Percentiles rank a stretch among this genome's conserved stretches.
Conservation (phyloP, 371 early-diverging fungal genomes). For the Cokeromyces recurvatus region DNA sequence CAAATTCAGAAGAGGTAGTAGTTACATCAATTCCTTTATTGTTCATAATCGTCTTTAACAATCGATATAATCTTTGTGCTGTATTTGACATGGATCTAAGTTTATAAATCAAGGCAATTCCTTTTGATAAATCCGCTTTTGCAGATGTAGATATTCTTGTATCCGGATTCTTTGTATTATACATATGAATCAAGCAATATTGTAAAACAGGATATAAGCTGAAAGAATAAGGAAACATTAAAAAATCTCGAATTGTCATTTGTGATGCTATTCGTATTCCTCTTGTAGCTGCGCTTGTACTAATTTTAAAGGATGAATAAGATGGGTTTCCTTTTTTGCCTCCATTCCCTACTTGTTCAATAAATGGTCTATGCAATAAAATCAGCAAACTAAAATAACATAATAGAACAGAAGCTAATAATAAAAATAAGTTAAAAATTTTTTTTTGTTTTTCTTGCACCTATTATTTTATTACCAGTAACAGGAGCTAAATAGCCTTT, state of each 20-base stretch:
- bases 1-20: constrained; percentile 8
- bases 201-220: constrained; percentile 42
- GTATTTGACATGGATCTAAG: constrained; percentile 30
- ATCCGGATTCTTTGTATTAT: constrained; percentile 38
- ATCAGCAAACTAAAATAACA: constrained; percentile 40
- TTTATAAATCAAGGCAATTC: constrained; percentile 23
- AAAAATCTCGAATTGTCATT: constrained; percentile 30
- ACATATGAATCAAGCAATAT: constrained; percentile 42
- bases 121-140: constrained; percentile 31
- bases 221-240: constrained; percentile 45
- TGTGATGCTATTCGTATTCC: constrained; percentile 37
- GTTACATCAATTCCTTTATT: constrained; percentile 32
- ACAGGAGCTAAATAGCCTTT: constrained; percentile 36
- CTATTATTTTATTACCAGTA: constrained; percentile 34
- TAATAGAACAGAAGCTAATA: constrained; percentile 29
- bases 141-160: constrained; percentile 30
- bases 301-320: constrained; percentile 39
- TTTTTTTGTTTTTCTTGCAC: neutral
- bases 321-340: constrained; percentile 24
- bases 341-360: constrained; percentile 20
- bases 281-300: constrained; percentile 41
- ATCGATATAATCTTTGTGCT: constrained; percentile 22
- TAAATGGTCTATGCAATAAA: constrained; percentile 45
- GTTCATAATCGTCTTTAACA: constrained; percentile 31
- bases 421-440: neutral